These are phyloP conservation scores for Fusarium agapanthi DNA, from an alignment of 2,329 filamentous ascomycete genomes.

Conservation along the genomic window DNA sequence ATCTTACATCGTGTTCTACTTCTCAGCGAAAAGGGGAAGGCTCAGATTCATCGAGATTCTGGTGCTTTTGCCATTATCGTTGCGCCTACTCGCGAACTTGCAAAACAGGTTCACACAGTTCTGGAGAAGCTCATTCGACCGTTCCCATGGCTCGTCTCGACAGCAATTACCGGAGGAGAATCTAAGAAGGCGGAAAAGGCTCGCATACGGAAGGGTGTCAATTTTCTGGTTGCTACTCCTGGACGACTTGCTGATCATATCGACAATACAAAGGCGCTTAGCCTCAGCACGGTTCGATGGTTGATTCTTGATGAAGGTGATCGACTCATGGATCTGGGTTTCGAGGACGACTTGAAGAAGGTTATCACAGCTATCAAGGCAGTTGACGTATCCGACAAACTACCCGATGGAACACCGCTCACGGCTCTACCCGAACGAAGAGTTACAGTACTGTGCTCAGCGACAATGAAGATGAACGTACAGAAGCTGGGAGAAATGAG, in stretches of 20 bases:
- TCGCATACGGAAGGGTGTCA: slow-evolving; percentile 90
- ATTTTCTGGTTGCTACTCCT: slow-evolving; percentile 94
- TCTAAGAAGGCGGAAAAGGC: slow-evolving; percentile 87
- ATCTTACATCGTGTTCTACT: slow-evolving; percentile 88
- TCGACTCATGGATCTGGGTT: slow-evolving; percentile 97
- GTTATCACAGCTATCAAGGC: slow-evolving; percentile 83
- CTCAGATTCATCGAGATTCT: slow-evolving; percentile 80
- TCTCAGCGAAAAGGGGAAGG: slow-evolving; percentile 68
- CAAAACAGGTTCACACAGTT: slow-evolving; percentile 90
- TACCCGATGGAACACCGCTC: slow-evolving; percentile 65
- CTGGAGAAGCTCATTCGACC: slow-evolving; percentile 87
- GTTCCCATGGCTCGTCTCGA: slow-evolving; percentile 92
- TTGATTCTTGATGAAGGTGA: slow-evolving; percentile 95
- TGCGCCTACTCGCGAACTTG: slow-evolving; percentile 91
- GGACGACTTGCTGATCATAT: slow-evolving; percentile 91
- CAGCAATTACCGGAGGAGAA: slow-evolving; percentile 78
- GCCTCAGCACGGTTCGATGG: slow-evolving; percentile 91
- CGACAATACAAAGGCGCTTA: slow-evolving; percentile 88
- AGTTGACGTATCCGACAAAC: slow-evolving; percentile 66
- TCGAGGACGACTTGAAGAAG: slow-evolving; percentile 90
- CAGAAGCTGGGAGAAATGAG: slow-evolving; percentile 94
- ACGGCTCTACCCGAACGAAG: slow-evolving; percentile 77
- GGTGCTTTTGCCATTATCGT: slow-evolving; percentile 95
- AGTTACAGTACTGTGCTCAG: slow-evolving; percentile 91
- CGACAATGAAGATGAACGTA: slow-evolving; percentile 97